Evolutionary conservation across 225 moss, liverwort and hornwort genomes (phyloP), one percentile per base, ranked within the genome.

Genomic region (Polytrichum commune): DNA sequence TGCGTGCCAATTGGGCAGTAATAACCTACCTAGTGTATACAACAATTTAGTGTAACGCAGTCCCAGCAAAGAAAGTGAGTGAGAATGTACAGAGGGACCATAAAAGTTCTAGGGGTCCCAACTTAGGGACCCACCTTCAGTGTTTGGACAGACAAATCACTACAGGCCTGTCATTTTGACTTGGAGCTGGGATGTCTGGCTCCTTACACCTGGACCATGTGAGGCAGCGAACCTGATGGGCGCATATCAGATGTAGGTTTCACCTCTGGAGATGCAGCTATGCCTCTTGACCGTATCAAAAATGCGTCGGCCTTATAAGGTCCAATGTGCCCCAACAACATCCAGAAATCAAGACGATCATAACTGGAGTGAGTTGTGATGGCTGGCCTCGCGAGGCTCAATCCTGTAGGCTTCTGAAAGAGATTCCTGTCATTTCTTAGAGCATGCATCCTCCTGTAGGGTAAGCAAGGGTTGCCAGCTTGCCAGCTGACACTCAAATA

Each of bases 11-110:
- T 79, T 81, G 74, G 82, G 79, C 74, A 78, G 76, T 74, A 67
- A 71, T 76, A 79, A 53, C 66, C 79, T 72, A 77, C 66, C 85
- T 85, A 76, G 66, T 79, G 85, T 85, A 72, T 82, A 85, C 76
- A 85, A 72, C 38, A 78, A 56, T 32, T 69, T 57, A 78, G 78
- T 73, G 68, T 72, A 53, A 38, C 82, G 79, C 72, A 73, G 65
- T 78, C 82, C 85, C 85, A 72, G 71, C 68, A 72, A 72, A 68
- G 74, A 76, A 69, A 65, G 81, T 82, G 74, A 73, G 79, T 72
- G 46, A 46, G 46, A 13, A 85, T 85, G 71, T 85, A 85, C 85
- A 85, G 56, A 65, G 68, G 76, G 76, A 85, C 73, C 67, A 27
- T 61, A 64, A 76, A 78, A 78, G 58, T 61, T 70, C 55, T 65